Evolutionary conservation across 2,329 filamentous ascomycete genomes (phyloP).

Genomic region (Aspergillus costaricaensis): DNA sequence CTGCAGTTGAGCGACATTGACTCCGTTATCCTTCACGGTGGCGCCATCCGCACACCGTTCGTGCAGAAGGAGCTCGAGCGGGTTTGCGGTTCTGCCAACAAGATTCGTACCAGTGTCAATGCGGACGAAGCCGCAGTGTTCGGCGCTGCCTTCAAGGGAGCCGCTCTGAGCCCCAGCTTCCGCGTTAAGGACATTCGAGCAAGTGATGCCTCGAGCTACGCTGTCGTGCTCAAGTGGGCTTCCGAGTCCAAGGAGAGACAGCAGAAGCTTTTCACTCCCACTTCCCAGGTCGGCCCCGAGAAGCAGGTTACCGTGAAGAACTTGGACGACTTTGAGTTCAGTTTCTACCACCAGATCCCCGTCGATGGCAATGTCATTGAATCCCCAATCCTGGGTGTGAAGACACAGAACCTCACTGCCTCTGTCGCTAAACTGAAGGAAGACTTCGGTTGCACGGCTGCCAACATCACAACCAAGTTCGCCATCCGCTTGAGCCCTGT

Average conservation of each 20-base stretch:
- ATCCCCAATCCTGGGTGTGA: conserved; percentile 64
- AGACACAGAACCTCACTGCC: conserved; percentile 82
- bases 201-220: conserved; percentile 73
- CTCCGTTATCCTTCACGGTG: conserved; percentile 91
- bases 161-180: conserved; percentile 90
- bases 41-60: conserved; percentile 86
- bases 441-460: conserved; percentile 73
- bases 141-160: conserved; percentile 91
- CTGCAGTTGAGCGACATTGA: conserved; percentile 75
- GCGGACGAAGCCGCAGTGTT: conserved; percentile 96
- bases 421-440: conserved; percentile 77
- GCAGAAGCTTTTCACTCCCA: conserved; percentile 80
- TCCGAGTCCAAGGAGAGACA: conserved; percentile 70
- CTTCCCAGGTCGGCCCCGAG: conserved; percentile 71
- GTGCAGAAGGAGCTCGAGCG: conserved; percentile 87
- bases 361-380: conserved; percentile 51
- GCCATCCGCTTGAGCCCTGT: conserved; percentile 70
- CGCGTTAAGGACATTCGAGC: conserved; percentile 94
- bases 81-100: conserved; percentile 69
- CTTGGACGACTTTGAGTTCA: conserved; percentile 76
- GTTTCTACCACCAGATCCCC: conserved; percentile 73
- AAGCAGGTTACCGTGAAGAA: conserved; percentile 87
- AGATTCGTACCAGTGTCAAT: conserved; percentile 92
- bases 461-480: conserved; percentile 79
- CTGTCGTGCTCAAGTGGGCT: conserved; percentile 73